Base-by-base conservation (phyloP, 1,284 basidiomycete species). In the Singerocomus inundabilis region DNA sequence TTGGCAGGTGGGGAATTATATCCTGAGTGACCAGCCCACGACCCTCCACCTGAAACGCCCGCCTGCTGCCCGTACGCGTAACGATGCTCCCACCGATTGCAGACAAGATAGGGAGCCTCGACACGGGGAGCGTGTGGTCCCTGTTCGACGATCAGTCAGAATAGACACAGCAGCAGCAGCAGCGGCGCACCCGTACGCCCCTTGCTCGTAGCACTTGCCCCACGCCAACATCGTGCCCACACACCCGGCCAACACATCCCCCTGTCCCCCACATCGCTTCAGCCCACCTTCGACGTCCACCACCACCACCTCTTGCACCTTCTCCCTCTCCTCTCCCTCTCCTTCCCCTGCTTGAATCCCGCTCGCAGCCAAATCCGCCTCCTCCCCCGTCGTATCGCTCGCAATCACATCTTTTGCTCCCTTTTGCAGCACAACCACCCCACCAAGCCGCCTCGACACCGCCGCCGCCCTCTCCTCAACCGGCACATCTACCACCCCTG, bases 201-300 rank as follows among this genome's bases (percentile, higher is more conserved):
- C 91, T 35, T 84, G 81, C 60, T 93, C 89, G 68, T 91, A 98
- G 61, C 91, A 93, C 67, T 89, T 89, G 3, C 89, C 92, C 95
- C 96, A 99, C 1, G 94, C 94, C 53, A 98, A 75, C 66, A 97
- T 84, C 0, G 93, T 84, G 0, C 93, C 95, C 7, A 93, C 85
- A 33, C 80, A 79, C 6, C 96, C 96, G 57, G 87, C 89, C 46
- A 99, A 70, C 40, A 99, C 85, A 69, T 99, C 96, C 0, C 96
- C 96, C 68, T 98, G 96, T 2, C 95, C 95, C 18, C 96, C 96
- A 60, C 93, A 95, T 46, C 96, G 78, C 72, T 97, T 97, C 57
- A 93, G 65, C 1, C 93, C 93, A 3, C 96, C 96, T 48, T 81
- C 72, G 0, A 77, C 72, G 54, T 90, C 84, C 28, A 90, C 81